These are phyloP conservation scores for Mycena latifolia DNA, from an alignment of 768 basidiomycete genomes.

Conservation along the genomic window DNA sequence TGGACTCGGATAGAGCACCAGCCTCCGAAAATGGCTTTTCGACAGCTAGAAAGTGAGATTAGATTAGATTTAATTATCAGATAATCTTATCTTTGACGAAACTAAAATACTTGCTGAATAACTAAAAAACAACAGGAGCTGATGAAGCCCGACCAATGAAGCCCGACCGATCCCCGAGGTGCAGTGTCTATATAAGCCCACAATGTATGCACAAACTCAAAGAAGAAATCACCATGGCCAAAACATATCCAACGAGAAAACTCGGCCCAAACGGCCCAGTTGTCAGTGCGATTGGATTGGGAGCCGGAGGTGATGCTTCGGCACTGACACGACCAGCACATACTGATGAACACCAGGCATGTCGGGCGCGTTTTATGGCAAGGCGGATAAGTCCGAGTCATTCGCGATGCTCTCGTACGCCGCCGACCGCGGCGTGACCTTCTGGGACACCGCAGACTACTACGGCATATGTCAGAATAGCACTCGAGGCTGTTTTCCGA, in stretches of 20 bases:
- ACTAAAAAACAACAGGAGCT: too few relatives aligned
- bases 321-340: not conserved
- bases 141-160: conserved; percentile 5
- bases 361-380: conserved; percentile 36
- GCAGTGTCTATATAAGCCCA: not conserved
- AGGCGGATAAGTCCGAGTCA: conserved; percentile 18
- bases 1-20: too few relatives aligned
- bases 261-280: conserved; percentile 27
- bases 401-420: conserved; percentile 32
- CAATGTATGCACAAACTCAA: not conserved
- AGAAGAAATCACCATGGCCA: conserved; percentile 13
- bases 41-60: too few relatives aligned
- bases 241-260: conserved; percentile 21
- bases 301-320: conserved; percentile 18
- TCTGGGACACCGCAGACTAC: conserved; percentile 59
- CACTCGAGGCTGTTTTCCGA: not conserved
- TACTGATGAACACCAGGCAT: not conserved
- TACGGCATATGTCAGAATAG: conserved; percentile 41
- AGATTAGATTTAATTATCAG: too few relatives aligned
- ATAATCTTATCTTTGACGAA: too few relatives aligned
- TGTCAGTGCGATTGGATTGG: conserved; percentile 32
- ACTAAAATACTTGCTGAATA: too few relatives aligned
- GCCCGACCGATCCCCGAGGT: too few relatives aligned
- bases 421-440: conserved; percentile 50
- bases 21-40: too few relatives aligned